Conservation (phyloP, 176 grass and related monocot genomes). For the Luzula sylvatica region DNA sequence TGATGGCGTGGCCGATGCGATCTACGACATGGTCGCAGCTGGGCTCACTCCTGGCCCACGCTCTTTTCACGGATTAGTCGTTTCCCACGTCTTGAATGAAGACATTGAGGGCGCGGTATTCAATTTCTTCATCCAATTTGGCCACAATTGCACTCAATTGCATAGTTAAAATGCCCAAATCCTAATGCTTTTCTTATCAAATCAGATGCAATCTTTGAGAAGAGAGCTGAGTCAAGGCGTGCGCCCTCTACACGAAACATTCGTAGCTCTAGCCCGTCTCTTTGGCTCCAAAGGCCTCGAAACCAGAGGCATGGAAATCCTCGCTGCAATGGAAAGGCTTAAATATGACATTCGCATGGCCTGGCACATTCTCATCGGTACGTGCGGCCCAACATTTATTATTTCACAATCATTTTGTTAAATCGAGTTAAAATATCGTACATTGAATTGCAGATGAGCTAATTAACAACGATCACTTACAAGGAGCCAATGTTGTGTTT, state of each 20-base stretch:
- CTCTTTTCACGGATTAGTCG: slow-evolving; percentile 87
- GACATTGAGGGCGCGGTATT: slow-evolving; percentile 81
- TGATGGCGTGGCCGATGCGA: slow-evolving; percentile 50
- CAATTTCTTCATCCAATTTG: not conserved
- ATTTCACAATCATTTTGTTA: not conserved
- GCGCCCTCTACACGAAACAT: slow-evolving; percentile 79
- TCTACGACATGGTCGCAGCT: slow-evolving; percentile 94
- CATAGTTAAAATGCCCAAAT: not conserved
- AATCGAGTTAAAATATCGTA: not conserved
- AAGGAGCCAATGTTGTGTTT: slow-evolving; percentile 88
- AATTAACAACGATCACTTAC: slow-evolving; percentile 51
- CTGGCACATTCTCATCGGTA: slow-evolving; percentile 96
- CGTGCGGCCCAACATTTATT: not conserved
- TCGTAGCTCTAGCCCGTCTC: slow-evolving; percentile 79
- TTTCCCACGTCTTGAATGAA: slow-evolving; percentile 62
- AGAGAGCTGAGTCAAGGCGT: slow-evolving; percentile 81
- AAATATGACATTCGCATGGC: slow-evolving; percentile 88
- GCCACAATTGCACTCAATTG: slow-evolving; percentile 13
- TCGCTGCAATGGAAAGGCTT: slow-evolving; percentile 89
- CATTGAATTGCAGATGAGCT: slow-evolving; percentile 69
- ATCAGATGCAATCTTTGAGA: slow-evolving; percentile 95
- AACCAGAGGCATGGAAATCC: slow-evolving; percentile 92
- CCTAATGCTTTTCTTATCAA: slow-evolving; percentile 5
- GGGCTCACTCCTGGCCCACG: slow-evolving; percentile 74
- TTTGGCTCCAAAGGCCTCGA: slow-evolving; percentile 85